Evolutionary conservation across 805 yeast genomes (phyloP), one percentile per base, ranked within the genome.

Genomic region (Saturnispora hagleri): DNA sequence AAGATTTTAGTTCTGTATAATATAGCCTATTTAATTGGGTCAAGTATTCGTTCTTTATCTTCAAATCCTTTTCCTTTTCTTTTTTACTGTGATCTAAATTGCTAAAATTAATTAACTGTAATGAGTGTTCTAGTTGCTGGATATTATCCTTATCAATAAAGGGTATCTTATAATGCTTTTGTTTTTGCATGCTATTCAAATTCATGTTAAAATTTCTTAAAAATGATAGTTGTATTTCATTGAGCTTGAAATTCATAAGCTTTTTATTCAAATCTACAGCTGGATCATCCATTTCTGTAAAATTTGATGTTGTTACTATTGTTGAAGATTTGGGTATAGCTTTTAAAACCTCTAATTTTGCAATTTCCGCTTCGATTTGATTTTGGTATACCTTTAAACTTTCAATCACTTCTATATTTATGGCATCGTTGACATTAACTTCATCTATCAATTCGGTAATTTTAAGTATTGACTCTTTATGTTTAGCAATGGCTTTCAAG

Each of bases 401-500:
- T 41, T 41, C 31, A 20, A 41, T 6, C 9, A 24, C 26, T 12
- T 10, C 17, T 3, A 3, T n/a, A 24, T 22, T 22, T n/a, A 17
- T 20, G 13, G 24, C 7, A 38, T 7, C 24, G 18, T 38, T 18
- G 5, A 12, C 22, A 31, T 48, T 27, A 7, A 60, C 36, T 13
- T 51, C 51, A 13, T 47, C 54, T 7, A 58, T 56, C 26, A 62
- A 48, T 10, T 63, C 56, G 6, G 58, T 58, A 48, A 75, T 67
- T 49, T 61, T 51, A 1, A 57, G 59, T 5, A 73, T 60, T 0
- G 80, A 74, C 18, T 67, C 62, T 8, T 55, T 53, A 57, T 76
- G 79, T 9, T 64, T 57, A 4, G 58, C 53, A 5, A 73, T 65
- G 0, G 83, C 79, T 24, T 67, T 67, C 6, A 60, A 57, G 35